A percentile compares a stretch with the other conserved stretches of the same genome.
phyloP scores from a whole-genome alignment of 768 basidiomycete genomes.

The Clathrus columnatus region DNA sequence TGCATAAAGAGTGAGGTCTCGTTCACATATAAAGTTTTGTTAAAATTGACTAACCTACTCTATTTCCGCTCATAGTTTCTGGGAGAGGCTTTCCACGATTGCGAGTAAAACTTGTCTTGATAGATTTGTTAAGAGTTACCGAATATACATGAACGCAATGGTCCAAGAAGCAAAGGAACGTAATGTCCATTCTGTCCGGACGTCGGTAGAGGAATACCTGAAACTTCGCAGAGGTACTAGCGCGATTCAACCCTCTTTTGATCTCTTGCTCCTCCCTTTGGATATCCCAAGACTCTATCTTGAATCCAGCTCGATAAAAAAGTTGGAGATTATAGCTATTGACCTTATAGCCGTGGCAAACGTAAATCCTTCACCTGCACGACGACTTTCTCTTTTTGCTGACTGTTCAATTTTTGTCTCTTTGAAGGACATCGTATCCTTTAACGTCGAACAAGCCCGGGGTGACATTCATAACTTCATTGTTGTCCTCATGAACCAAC shows the following conservation, averaged over 20 bases:
- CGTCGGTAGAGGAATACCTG: constrained; percentile 68
- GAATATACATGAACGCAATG: constrained; percentile 74
- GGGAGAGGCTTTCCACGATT: not conserved
- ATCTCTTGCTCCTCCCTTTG: constrained; percentile 73
- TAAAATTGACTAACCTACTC: too few relatives aligned
- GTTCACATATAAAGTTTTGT: not conserved
- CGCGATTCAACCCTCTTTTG: constrained; percentile 69
- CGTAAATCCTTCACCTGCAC: not conserved
- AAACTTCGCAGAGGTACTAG: constrained; percentile 71
- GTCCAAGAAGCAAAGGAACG: constrained; percentile 67
- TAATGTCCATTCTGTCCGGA: constrained; percentile 50
- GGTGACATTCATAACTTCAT: not conserved
- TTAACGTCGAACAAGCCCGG: constrained; percentile 1
- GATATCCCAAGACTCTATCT: constrained; percentile 76
- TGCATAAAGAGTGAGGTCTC: not conserved
- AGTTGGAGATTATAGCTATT: constrained; percentile 56
- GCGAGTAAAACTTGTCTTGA: not conserved
- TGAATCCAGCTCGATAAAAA: constrained; percentile 58
- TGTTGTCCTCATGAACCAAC: not conserved
- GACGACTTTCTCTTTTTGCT: not conserved
- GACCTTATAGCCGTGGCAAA: not conserved
- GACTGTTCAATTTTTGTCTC: not conserved
- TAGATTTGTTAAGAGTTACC: constrained; percentile 67
- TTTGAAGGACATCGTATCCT: not conserved
- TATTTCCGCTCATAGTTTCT: not conserved